Evolutionary conservation across 768 basidiomycete genomes (phyloP).

Genomic region (Psilocybe cubensis): DNA sequence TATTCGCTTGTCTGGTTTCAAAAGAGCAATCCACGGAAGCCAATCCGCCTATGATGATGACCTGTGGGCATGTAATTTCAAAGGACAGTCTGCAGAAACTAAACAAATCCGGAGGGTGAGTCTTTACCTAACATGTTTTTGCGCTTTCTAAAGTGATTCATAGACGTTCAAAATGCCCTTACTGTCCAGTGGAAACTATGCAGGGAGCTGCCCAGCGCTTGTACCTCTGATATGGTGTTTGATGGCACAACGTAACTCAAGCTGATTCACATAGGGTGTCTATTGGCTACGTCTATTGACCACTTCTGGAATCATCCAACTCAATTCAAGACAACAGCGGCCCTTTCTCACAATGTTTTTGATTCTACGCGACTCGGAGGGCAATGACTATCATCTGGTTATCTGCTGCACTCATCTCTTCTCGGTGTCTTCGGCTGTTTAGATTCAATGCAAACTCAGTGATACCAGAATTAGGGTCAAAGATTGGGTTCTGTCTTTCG

Average conservation of each 20-base stretch:
- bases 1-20: conserved; percentile 97
- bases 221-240: conserved; percentile 50
- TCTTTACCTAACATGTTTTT: conserved; percentile 9
- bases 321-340: too few species aligned
- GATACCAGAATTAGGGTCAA: too few species aligned
- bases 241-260: background rate
- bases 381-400: too few species aligned
- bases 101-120: conserved; percentile 78
- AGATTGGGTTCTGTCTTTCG: too few species aligned
- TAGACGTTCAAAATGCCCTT: conserved; percentile 95
- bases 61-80: conserved; percentile 93
- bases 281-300: background rate
- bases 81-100: conserved; percentile 91
- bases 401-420: too few species aligned
- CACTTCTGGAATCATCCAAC: background rate
- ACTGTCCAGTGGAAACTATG: conserved; percentile 85
- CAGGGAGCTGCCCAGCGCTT: conserved; percentile 61
- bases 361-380: too few species aligned
- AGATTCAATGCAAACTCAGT: too few species aligned
- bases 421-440: too few species aligned
- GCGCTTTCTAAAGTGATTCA: conserved; percentile 4
- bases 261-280: background rate
- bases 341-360: too few species aligned
- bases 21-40: conserved; percentile 93
- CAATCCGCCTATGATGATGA: conserved; percentile 98